phyloP scores from a whole-genome alignment of 345 rosid genomes.

The Sisymbrium irio region DNA sequence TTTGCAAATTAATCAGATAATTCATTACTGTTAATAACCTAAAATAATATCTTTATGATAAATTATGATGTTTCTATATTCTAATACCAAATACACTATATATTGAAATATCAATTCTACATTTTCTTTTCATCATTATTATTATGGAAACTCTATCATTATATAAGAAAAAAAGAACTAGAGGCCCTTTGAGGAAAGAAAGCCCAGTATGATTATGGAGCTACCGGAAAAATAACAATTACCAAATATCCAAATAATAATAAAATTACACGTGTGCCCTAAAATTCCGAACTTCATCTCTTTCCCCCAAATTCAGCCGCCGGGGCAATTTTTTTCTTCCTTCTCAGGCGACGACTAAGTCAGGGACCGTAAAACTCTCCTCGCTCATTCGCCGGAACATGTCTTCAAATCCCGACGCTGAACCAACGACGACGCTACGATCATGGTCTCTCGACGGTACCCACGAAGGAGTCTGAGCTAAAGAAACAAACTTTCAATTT shows the following conservation, averaged over 20 bases:
- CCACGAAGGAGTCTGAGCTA: not conserved
- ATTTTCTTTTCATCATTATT: too few relatives aligned
- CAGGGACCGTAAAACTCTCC: not conserved
- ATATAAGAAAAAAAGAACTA: too few relatives aligned
- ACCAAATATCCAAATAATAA: not conserved
- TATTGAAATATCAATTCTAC: too few relatives aligned
- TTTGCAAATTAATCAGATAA: too few relatives aligned
- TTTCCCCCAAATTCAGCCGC: slow-evolving; percentile 28
- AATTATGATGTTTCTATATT: too few relatives aligned
- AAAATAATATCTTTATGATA: too few relatives aligned
- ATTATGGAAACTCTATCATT: too few relatives aligned
- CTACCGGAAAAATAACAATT: not conserved
- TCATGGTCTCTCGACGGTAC: not conserved
- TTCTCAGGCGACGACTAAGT: slow-evolving; percentile 32
- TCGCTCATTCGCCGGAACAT: not conserved
- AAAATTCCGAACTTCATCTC: slow-evolving; percentile 1
- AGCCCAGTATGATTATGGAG: not conserved
- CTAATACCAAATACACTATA: too few relatives aligned
- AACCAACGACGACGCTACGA: not conserved
- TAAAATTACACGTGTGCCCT: slow-evolving; percentile 25
- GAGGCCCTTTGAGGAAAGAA: too few relatives aligned
- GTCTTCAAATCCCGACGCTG: not conserved
- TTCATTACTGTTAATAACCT: too few relatives aligned
- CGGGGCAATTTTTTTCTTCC: not conserved
- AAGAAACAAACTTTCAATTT: slow-evolving; percentile 8